phyloP scores from a whole-genome alignment of 345 rosid genomes.

The Populus tremula region DNA sequence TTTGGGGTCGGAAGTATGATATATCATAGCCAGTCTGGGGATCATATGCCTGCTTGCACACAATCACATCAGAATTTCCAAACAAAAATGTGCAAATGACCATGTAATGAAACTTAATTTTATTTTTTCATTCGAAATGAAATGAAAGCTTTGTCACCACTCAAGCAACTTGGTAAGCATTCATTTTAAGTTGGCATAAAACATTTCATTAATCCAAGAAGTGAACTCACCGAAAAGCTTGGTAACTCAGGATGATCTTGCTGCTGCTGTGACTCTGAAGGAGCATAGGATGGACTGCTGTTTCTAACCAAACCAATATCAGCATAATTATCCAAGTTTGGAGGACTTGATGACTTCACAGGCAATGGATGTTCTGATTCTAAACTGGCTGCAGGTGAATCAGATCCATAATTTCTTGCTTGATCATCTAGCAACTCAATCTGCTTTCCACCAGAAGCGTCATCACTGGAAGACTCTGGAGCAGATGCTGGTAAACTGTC shows the following conservation, averaged over 20 bases:
- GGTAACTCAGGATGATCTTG: conserved; percentile 63
- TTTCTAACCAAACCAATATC: conserved; percentile 56
- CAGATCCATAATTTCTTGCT: conserved; percentile 52
- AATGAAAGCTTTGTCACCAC: not conserved
- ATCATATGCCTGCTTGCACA: conserved; percentile 54
- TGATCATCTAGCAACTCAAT: conserved; percentile 47
- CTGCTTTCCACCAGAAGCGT: conserved; percentile 41
- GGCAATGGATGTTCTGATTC: conserved; percentile 54
- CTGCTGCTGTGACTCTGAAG: conserved; percentile 58
- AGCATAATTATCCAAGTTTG: conserved; percentile 49
- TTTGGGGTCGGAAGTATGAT: conserved; percentile 63
- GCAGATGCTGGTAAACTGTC: conserved; percentile 49
- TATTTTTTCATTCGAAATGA: not conserved
- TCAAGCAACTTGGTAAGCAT: not conserved
- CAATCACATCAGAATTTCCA: conserved; percentile 2
- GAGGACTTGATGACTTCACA: conserved; percentile 53
- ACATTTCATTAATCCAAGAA: not conserved
- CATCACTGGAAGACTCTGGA: conserved; percentile 43
- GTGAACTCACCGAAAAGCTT: conserved; percentile 54
- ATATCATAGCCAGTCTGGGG: conserved; percentile 64
- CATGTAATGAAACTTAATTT: not conserved
- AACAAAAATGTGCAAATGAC: not conserved
- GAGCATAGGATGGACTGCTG: conserved; percentile 50
- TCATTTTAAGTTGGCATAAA: not conserved
- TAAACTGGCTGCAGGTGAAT: conserved; percentile 53